Conservation (phyloP, 495 filamentous ascomycete genomes). For the Xylaria grammica region DNA sequence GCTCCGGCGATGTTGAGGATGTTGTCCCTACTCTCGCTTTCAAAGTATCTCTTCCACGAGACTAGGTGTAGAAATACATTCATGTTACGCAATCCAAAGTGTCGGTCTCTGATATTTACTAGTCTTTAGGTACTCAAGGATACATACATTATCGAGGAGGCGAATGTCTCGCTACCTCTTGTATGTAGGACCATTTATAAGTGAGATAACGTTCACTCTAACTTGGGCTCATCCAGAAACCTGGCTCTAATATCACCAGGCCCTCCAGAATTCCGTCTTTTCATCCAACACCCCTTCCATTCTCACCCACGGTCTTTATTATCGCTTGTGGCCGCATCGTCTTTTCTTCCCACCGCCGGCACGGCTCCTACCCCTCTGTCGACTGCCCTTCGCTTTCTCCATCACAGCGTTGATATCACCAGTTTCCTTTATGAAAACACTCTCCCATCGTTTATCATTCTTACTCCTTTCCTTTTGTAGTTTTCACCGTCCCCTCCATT, state of each 20-base stretch:
- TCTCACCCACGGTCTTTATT: neutral
- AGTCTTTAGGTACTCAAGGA: constrained; percentile 4
- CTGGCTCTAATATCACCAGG: neutral
- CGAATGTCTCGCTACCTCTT: constrained; percentile 4
- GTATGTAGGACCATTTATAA: constrained; percentile 5
- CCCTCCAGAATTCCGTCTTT: neutral
- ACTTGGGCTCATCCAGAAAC: neutral
- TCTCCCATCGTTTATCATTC: neutral
- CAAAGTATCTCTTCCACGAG: neutral
- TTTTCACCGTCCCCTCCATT: neutral
- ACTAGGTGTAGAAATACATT: constrained; percentile 2
- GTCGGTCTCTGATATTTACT: constrained; percentile 14
- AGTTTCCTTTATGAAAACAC: neutral
- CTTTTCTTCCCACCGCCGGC: neutral
- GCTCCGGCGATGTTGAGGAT: no score
- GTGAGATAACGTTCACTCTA: neutral
- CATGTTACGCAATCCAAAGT: constrained; percentile 22
- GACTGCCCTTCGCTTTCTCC: neutral
- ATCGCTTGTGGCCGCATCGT: neutral
- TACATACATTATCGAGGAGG: neutral
- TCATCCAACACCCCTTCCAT: neutral
- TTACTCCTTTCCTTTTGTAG: neutral
- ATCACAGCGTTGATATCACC: neutral
- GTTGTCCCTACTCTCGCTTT: no score
- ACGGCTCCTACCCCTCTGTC: neutral